phyloP scores from a whole-genome alignment of 2,329 filamentous ascomycete genomes.

The Fusarium coffeatum region DNA sequence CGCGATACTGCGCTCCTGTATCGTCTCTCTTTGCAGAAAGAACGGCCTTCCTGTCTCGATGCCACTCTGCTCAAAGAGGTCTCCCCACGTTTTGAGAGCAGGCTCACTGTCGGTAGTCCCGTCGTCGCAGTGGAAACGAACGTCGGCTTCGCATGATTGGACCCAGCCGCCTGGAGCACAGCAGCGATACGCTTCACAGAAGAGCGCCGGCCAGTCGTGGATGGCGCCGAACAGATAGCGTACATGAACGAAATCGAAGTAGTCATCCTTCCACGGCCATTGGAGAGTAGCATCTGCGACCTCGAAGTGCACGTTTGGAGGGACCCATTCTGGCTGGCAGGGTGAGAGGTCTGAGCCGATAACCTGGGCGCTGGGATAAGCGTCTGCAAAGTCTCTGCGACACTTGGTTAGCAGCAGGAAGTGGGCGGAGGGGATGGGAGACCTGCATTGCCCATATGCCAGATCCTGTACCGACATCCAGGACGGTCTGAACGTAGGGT shows the following conservation, averaged over 20 bases:
- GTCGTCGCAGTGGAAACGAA: slow-evolving; percentile 36
- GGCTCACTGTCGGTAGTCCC: slow-evolving; percentile 30
- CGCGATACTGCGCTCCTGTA: slow-evolving; percentile 29
- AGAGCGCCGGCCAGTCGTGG: slow-evolving; percentile 34
- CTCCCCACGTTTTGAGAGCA: slow-evolving; percentile 17
- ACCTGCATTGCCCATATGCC: slow-evolving; percentile 36
- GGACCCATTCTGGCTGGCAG: slow-evolving; percentile 40
- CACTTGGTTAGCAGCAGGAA: background rate
- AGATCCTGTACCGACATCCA: slow-evolving; percentile 43
- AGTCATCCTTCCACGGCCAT: slow-evolving; percentile 37
- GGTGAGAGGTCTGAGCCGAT: slow-evolving; percentile 40
- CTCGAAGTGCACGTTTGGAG: slow-evolving; percentile 39
- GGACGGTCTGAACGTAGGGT: slow-evolving; percentile 35
- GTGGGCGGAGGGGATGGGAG: no score
- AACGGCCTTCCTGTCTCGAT: slow-evolving; percentile 15
- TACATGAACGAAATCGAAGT: slow-evolving; percentile 40
- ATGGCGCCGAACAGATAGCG: slow-evolving; percentile 41
- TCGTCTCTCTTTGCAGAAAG: slow-evolving; percentile 29
- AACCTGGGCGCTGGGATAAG: slow-evolving; percentile 30
- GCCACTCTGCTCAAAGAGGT: slow-evolving; percentile 26
- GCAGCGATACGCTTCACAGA: slow-evolving; percentile 35
- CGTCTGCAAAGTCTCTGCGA: slow-evolving; percentile 38
- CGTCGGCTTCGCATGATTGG: slow-evolving; percentile 38
- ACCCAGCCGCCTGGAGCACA: slow-evolving; percentile 38
- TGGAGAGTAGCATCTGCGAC: slow-evolving; percentile 36